Evolutionary conservation across 2,329 filamentous ascomycete genomes (phyloP).

Genomic region (Penicillium verrucosum): DNA sequence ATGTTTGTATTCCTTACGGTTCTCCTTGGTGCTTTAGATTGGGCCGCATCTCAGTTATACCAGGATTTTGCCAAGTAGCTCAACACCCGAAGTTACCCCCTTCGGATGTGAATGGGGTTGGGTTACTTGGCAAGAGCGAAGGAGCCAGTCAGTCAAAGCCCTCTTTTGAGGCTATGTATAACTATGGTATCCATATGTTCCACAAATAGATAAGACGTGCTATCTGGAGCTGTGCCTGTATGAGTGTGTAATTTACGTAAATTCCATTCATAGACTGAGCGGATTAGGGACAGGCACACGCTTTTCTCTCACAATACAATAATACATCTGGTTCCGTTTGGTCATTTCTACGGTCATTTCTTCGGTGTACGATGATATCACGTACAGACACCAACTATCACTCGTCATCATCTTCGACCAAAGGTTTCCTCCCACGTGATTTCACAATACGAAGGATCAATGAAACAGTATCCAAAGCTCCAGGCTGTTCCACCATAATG

Average conservation of each 20-base stretch:
- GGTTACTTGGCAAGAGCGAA: not conserved
- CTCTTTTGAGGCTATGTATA: not conserved
- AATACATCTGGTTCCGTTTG: not conserved
- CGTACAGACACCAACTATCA: not conserved
- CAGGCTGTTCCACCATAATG: not conserved
- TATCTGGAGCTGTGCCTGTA: not conserved
- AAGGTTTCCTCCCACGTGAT: not conserved
- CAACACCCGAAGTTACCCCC: not conserved
- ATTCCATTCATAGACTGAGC: not conserved
- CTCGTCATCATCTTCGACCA: not conserved
- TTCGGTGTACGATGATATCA: not conserved
- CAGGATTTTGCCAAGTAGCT: not conserved
- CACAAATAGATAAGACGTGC: not conserved
- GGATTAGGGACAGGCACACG: not conserved
- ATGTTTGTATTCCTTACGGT: not conserved
- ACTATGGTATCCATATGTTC: not conserved
- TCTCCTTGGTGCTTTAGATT: not conserved
- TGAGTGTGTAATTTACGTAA: not conserved
- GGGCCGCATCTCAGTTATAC: not conserved
- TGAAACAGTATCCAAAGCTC: not conserved
- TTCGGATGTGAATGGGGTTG: not conserved
- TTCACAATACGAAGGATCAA: not conserved
- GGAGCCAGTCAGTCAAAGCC: not conserved
- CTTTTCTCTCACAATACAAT: not conserved
- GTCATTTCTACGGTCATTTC: not conserved